Conservation (phyloP, 2,329 filamentous ascomycete species). For the Exophiala bonariae region DNA sequence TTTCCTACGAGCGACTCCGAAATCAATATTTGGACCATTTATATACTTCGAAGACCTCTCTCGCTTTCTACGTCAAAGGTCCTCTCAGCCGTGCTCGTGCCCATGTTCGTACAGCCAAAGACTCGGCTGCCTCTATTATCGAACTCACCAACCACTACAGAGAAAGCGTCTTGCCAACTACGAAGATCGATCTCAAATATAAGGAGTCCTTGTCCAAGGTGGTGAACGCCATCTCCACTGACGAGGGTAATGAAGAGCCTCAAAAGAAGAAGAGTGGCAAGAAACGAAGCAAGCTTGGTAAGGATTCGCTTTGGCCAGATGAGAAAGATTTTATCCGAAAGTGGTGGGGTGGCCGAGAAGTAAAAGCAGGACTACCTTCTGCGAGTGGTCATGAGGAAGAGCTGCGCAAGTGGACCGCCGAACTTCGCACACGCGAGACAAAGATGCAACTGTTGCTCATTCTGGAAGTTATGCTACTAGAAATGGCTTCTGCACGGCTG, state of each 20-base stretch:
- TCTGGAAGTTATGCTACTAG: constrained; percentile 47
- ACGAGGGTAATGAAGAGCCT: constrained; percentile 30
- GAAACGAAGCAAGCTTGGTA: constrained; percentile 45
- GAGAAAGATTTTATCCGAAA: constrained; percentile 43
- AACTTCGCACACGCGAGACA: constrained; percentile 48
- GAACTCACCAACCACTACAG: constrained; percentile 41
- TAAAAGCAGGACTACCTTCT: constrained; percentile 7
- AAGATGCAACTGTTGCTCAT: constrained; percentile 52
- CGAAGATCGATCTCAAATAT: constrained; percentile 50
- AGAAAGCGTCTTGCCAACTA: constrained; percentile 43
- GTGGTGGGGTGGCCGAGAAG: constrained; percentile 47
- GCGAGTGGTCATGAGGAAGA: constrained; percentile 4
- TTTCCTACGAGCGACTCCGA: constrained; percentile 20
- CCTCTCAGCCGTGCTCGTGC: constrained; percentile 47
- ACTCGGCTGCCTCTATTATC: constrained; percentile 25
- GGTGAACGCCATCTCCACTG: constrained; percentile 35
- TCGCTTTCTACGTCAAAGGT: constrained; percentile 54
- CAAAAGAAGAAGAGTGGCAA: constrained; percentile 29
- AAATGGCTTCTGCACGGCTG: constrained; percentile 26
- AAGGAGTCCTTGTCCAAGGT: constrained; percentile 43
- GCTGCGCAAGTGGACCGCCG: constrained; percentile 41
- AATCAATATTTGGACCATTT: constrained; percentile 28
- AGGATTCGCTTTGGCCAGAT: constrained; percentile 47
- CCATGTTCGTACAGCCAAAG: constrained; percentile 35
- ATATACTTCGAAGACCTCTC: constrained; percentile 40